These are phyloP conservation scores for Amaranthus cruentus DNA, from an alignment of 148 eudicot genomes.

Conservation along the genomic window DNA sequence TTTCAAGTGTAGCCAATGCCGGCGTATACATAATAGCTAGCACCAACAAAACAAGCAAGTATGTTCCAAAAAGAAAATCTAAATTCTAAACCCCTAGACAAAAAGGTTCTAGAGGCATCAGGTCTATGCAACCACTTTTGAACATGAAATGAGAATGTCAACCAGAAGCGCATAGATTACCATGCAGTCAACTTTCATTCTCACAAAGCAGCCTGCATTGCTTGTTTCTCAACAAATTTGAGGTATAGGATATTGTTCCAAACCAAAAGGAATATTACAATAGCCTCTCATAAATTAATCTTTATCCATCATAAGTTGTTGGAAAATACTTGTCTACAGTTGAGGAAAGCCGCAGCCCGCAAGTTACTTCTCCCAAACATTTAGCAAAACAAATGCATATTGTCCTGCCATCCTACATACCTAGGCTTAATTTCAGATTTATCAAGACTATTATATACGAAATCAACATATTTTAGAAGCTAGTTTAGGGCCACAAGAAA, in stretches of 20 bases:
- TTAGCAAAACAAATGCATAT: background rate
- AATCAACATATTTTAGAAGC: background rate
- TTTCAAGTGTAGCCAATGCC: slow-evolving; percentile 1
- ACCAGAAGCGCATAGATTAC: background rate
- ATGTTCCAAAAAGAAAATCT: background rate
- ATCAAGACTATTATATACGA: background rate
- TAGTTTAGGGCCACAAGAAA: background rate
- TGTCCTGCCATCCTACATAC: background rate
- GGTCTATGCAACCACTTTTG: background rate
- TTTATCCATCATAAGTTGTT: background rate
- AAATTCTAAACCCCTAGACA: background rate
- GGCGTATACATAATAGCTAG: background rate
- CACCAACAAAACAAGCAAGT: background rate
- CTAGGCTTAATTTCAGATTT: background rate
- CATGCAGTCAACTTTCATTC: background rate
- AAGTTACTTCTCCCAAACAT: background rate
- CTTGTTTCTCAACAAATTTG: background rate
- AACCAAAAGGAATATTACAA: background rate
- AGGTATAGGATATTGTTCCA: background rate
- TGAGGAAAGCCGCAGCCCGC: background rate
- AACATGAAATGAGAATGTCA: background rate
- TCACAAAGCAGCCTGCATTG: no score
- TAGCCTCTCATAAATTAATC: background rate
- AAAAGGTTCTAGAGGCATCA: background rate
- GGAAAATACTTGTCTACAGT: background rate